Base-by-base conservation (phyloP, 495 filamentous ascomycete species). In the Sabuloglossum arenarium region DNA sequence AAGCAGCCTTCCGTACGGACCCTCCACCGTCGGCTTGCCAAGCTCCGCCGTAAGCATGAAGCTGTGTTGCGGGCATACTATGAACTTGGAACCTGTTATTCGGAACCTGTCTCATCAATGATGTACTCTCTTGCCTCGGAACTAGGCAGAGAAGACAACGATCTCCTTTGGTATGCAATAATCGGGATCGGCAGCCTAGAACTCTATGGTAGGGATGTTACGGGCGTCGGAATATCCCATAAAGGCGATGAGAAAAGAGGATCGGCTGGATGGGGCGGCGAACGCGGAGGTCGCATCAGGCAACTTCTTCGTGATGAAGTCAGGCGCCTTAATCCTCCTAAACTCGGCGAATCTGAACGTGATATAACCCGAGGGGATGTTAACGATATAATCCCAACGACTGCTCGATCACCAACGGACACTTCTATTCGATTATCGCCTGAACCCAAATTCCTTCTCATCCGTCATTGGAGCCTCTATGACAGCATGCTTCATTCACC, bases 401-500 rank as follows among this genome's bases (percentile, higher is more conserved):
- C 86, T 14, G 91, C 88, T 1, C 73, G 82, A 56, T 88, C 82
- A 57, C 87, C 93, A 16, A 88, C 86, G 49, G 91, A 98, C 66
- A 94, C 79, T 23, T 82, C 86, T 47, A 98, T 98, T 61, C 84
- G 88, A 19, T 68, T 98, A 29, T 94, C 88, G 0, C 91, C 93
- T 0, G 91, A 98, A 67, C 94, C 90, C 32, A 85, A 83, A 54
- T 96, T 98, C 61, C 78, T 97, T 27, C 78, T 98, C 0, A 86
- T 98, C 54, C 75, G 91, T 25, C 91, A 98, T 63, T 98, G 91
- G 91, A 91, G 86, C 53, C 73, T 98, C 3, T 96, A 97, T 66
- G 91, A 98, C 60, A 94, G 88, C 67, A 98, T 98, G 91, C 75
- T 97, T 25, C 91, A 98, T 65, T 95, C 88, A 1, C 86, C 90